Percentiles rank a stretch among this genome's conserved stretches.
Conservation (phyloP, 169 alveolate genomes). For the Eimeria sp. region DNA sequence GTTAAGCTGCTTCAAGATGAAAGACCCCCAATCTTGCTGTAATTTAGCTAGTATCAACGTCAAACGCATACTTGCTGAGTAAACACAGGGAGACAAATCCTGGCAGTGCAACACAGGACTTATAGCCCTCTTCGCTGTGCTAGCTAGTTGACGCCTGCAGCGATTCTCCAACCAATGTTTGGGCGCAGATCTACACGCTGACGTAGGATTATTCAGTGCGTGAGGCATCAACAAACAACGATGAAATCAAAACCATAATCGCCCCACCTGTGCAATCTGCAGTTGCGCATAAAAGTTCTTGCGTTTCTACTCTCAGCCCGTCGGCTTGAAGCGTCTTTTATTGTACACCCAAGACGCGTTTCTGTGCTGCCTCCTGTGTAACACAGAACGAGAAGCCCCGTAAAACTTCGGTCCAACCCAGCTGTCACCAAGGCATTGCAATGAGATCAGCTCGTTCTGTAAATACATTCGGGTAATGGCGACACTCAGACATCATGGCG, state of each 20-base stretch:
- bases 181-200: constrained; percentile 2
- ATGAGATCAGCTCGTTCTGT: too few relatives aligned
- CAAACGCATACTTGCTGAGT: background rate
- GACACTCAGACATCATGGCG: background rate
- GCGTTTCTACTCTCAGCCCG: background rate
- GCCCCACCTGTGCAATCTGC: background rate
- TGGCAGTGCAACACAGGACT: background rate
- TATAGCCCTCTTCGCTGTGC: background rate
- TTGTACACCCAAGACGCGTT: background rate
- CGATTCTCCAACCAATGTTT: background rate
- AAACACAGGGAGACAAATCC: background rate
- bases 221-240: background rate
- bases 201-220: background rate
- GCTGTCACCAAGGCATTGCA: too few relatives aligned
- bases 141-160: background rate
- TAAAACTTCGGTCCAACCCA: too few relatives aligned
- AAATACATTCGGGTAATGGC: too few relatives aligned
- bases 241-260: background rate
- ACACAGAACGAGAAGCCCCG: background rate
- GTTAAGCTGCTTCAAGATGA: background rate
- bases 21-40: background rate
- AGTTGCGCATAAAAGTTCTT: background rate
- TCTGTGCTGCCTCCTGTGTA: background rate
- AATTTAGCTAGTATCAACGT: too few relatives aligned
- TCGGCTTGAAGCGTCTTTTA: background rate